These are phyloP conservation scores for Neodidymelliopsis sp. DNA, from an alignment of 2,329 filamentous ascomycete species.

Conservation along the genomic window DNA sequence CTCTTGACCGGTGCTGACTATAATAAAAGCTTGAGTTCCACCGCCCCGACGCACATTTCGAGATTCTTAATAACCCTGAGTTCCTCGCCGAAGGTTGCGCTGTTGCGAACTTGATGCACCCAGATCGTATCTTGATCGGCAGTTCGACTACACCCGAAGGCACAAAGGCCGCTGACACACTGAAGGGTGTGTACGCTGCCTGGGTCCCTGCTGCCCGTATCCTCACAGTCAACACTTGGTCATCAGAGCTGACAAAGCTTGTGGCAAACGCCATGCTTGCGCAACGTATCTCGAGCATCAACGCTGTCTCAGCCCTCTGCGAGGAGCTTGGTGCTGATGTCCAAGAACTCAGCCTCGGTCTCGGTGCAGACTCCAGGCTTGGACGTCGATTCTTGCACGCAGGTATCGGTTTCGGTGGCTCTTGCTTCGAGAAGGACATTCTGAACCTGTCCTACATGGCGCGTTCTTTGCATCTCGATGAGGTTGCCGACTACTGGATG, in stretches of 20 bases:
- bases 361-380: conserved; percentile 75
- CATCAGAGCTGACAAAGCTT: conserved; percentile 79
- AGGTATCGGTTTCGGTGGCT: conserved; percentile 79
- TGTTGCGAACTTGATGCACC: conserved; percentile 72
- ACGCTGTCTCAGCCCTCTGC: conserved; percentile 80
- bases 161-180: conserved; percentile 66
- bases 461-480: conserved; percentile 71
- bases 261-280: conserved; percentile 82
- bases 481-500: conserved; percentile 79
- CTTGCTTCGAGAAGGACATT: conserved; percentile 84
- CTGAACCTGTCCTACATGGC: conserved; percentile 77
- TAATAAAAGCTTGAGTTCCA: conserved; percentile 56
- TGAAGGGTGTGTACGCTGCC: conserved; percentile 71
- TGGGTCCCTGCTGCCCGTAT: conserved; percentile 76
- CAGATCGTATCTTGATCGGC: conserved; percentile 79
- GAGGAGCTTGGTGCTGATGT: conserved; percentile 78
- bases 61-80: conserved; percentile 82
- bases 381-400: conserved; percentile 77
- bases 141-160: conserved; percentile 68
- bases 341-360: conserved; percentile 71
- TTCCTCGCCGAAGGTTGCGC: conserved; percentile 82
- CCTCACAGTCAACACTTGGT: conserved; percentile 76
- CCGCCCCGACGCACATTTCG: conserved; percentile 68
- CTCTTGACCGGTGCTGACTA: neutral
- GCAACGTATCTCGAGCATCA: conserved; percentile 82